A percentile compares a stretch with the other conserved stretches of the same genome.
Evolutionary conservation across 805 yeast species (phyloP).

Genomic region (Barnettozyma sucrosica): DNA sequence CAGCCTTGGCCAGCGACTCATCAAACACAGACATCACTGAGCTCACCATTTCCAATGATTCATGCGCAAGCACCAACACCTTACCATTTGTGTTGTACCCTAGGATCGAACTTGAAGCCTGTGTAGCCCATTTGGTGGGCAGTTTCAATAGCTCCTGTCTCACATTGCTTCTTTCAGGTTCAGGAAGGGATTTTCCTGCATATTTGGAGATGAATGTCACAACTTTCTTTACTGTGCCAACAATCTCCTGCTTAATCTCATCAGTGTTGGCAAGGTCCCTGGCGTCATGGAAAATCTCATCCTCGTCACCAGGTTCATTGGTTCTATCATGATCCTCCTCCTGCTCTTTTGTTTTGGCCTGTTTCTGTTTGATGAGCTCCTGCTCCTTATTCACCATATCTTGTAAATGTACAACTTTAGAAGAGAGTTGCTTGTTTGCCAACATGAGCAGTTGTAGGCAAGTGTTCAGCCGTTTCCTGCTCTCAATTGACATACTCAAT

Average conservation of each 20-base stretch:
- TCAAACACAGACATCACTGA: conserved; percentile 81
- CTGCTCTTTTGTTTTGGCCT: conserved; percentile 5
- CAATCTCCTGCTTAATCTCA: conserved; percentile 71
- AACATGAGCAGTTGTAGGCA: conserved; percentile 73
- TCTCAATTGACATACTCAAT: conserved; percentile 52
- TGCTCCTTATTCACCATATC: conserved; percentile 46
- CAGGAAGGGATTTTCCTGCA: conserved; percentile 69
- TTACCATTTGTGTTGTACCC: conserved; percentile 50
- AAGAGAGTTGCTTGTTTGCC: conserved; percentile 72
- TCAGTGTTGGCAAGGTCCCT: conserved; percentile 19
- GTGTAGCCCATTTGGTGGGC: conserved; percentile 67
- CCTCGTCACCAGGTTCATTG: conserved; percentile 13
- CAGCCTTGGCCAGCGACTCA: conserved; percentile 80
- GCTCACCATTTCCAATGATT: conserved; percentile 77
- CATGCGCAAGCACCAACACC: conserved; percentile 78
- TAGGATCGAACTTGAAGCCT: conserved; percentile 16
- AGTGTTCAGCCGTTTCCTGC: conserved; percentile 69
- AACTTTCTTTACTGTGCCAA: conserved; percentile 83
- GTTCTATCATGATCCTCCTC: background rate
- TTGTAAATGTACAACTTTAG: conserved; percentile 60
- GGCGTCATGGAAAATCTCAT: conserved; percentile 31
- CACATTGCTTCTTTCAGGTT: conserved; percentile 74
- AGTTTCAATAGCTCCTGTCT: conserved; percentile 70
- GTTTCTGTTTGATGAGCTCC: conserved; percentile 10
- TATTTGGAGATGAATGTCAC: conserved; percentile 81